Percentiles rank a stretch among this genome's conserved stretches.
Conservation (phyloP, 129 eudicot genomes). For the Smallanthus sonchifolius region DNA sequence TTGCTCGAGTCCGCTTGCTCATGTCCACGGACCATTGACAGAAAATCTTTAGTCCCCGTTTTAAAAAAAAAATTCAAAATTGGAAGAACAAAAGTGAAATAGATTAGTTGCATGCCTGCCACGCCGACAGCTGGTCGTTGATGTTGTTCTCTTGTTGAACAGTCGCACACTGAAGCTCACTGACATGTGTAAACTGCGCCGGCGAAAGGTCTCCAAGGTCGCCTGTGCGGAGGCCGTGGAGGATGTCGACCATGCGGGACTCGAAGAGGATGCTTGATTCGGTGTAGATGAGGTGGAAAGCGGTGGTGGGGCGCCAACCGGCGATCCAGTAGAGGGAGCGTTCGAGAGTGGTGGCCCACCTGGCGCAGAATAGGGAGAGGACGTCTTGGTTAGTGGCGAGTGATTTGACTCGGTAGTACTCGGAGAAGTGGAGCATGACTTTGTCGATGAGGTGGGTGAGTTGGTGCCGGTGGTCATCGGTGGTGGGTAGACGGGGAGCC, state of each 20-base stretch:
- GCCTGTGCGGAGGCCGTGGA: constrained; percentile 56
- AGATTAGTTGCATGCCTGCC: constrained; percentile 62
- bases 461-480: constrained; percentile 36
- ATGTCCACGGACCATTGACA: too few species aligned
- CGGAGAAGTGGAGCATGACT: constrained; percentile 52
- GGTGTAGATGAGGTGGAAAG: constrained; percentile 68
- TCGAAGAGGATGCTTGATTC: constrained; percentile 63
- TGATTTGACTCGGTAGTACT: constrained; percentile 60
- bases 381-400: constrained; percentile 47
- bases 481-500: constrained; percentile 40
- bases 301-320: constrained; percentile 93
- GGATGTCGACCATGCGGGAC: constrained; percentile 49
- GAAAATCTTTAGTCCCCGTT: too few species aligned
- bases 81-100: too few species aligned
- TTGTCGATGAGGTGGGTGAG: constrained; percentile 42
- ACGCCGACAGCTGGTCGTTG: constrained; percentile 51
- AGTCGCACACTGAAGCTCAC: constrained; percentile 76
- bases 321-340: constrained; percentile 75
- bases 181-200: constrained; percentile 57
- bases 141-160: constrained; percentile 61
- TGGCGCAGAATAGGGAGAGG: constrained; percentile 41
- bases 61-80: too few species aligned
- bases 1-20: too few species aligned
- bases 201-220: constrained; percentile 72
- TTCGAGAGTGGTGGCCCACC: constrained; percentile 68